Conservation (phyloP, 441 rosid species). For the Populus tomentosa region DNA sequence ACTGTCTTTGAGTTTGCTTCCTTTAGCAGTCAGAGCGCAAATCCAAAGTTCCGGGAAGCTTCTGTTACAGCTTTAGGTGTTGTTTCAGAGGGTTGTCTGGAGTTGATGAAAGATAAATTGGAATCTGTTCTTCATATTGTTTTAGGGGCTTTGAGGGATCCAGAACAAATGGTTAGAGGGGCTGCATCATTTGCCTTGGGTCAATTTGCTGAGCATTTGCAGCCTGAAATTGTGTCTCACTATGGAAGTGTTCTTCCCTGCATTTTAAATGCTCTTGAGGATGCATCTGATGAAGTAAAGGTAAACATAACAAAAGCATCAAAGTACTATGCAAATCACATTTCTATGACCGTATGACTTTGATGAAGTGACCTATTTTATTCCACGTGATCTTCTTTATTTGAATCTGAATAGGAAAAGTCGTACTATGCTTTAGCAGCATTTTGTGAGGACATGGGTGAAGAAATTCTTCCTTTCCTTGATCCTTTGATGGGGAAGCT, state of each 20-base stretch:
- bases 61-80: constrained; percentile 94
- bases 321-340: neutral
- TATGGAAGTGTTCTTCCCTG: constrained; percentile 90
- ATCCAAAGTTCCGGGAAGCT: constrained; percentile 94
- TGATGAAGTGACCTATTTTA: neutral
- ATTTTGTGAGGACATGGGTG: constrained; percentile 98
- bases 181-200: constrained; percentile 99
- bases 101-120: constrained; percentile 75
- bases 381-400: neutral
- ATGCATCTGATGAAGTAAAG: constrained; percentile 97
- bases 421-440: constrained; percentile 99
- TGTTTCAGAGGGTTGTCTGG: constrained; percentile 92
- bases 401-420: constrained; percentile 59
- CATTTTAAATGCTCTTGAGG: constrained; percentile 88
- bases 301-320: constrained; percentile 30
- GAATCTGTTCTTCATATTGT: constrained; percentile 82
- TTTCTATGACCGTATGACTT: neutral
- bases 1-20: constrained; percentile 91
- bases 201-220: constrained; percentile 96
- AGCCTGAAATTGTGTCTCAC: constrained; percentile 88
- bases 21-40: constrained; percentile 56
- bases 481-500: constrained; percentile 93
- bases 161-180: constrained; percentile 97
- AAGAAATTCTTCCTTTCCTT: constrained; percentile 88
- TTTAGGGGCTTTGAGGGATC: constrained; percentile 82